These are phyloP conservation scores for Agastache rugosa DNA, from an alignment of 257 asterid genomes.

Conservation along the genomic window DNA sequence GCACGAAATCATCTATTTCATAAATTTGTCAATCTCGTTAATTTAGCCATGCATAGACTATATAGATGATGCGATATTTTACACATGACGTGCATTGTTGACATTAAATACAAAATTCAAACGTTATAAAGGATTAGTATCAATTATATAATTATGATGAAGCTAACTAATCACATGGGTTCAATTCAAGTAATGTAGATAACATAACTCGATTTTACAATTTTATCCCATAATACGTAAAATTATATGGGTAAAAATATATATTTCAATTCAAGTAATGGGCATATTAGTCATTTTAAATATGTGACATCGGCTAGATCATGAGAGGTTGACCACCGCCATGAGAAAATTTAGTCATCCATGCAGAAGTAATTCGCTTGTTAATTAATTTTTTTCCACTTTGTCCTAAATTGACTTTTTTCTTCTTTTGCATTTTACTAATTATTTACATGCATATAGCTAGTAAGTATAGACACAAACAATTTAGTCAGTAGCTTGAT, in stretches of 20 bases:
- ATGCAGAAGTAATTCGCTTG: conserved; percentile 27
- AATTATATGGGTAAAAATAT: too few relatives aligned
- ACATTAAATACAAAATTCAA: too few relatives aligned
- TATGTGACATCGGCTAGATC: neutral
- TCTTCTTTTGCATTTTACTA: neutral
- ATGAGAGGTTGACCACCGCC: conserved; percentile 85
- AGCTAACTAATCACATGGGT: neutral
- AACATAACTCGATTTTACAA: neutral
- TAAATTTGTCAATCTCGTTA: too few relatives aligned
- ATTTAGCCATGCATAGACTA: too few relatives aligned
- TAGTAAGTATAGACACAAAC: neutral
- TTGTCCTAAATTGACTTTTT: conserved; percentile 52
- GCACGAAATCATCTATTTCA: too few relatives aligned
- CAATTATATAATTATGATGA: too few relatives aligned
- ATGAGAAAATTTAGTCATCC: conserved; percentile 49
- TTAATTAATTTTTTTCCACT: conserved; percentile 43
- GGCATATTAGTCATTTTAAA: conserved; percentile 32
- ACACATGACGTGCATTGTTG: too few relatives aligned
- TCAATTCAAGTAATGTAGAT: neutral
- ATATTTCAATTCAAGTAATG: too few relatives aligned
- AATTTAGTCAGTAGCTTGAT: conserved; percentile 40
- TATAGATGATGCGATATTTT: too few relatives aligned
- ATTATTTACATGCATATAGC: neutral
- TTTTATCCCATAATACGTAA: neutral
- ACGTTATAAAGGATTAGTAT: too few relatives aligned